Evolutionary conservation across 2,329 filamentous ascomycete genomes (phyloP).

Genomic region (Monilinia laxa): DNA sequence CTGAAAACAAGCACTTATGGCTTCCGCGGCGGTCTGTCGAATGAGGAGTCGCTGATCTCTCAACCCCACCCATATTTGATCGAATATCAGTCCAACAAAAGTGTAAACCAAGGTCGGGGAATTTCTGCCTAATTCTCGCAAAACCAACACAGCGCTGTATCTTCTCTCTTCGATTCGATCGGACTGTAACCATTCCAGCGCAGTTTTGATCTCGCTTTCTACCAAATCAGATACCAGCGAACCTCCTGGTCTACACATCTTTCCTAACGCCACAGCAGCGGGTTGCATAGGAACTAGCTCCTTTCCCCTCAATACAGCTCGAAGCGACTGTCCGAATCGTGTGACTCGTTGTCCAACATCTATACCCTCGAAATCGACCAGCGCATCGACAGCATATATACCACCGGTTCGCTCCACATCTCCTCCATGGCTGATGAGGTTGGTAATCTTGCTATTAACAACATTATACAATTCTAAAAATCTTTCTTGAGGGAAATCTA

Average conservation of each 20-base stretch:
- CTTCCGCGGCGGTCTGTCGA: constrained; percentile 85
- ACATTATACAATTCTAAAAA: constrained; percentile 71
- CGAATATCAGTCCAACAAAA: constrained; percentile 92
- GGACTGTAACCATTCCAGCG: constrained; percentile 93
- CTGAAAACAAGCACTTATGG: constrained; percentile 91
- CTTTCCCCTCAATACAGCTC: constrained; percentile 83
- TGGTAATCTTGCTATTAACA: constrained; percentile 64
- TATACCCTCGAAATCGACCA: constrained; percentile 95
- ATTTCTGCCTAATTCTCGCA: constrained; percentile 87
- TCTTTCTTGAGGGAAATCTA: constrained; percentile 76
- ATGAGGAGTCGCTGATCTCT: constrained; percentile 89
- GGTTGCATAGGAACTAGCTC: constrained; percentile 89
- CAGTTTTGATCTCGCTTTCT: constrained; percentile 93
- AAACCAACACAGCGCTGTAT: constrained; percentile 87
- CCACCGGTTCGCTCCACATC: constrained; percentile 90
- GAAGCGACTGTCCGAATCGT: constrained; percentile 86
- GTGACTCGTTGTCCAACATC: constrained; percentile 93
- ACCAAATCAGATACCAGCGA: constrained; percentile 93
- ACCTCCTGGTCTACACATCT: constrained; percentile 87
- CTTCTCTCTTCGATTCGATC: constrained; percentile 90
- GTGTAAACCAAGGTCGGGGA: constrained; percentile 94
- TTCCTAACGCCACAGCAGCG: constrained; percentile 84
- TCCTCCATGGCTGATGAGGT: constrained; percentile 78
- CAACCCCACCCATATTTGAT: constrained; percentile 93
- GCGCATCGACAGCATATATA: constrained; percentile 84